Conservation (phyloP, 805 yeast genomes). For the Lipomyces lipofer region DNA sequence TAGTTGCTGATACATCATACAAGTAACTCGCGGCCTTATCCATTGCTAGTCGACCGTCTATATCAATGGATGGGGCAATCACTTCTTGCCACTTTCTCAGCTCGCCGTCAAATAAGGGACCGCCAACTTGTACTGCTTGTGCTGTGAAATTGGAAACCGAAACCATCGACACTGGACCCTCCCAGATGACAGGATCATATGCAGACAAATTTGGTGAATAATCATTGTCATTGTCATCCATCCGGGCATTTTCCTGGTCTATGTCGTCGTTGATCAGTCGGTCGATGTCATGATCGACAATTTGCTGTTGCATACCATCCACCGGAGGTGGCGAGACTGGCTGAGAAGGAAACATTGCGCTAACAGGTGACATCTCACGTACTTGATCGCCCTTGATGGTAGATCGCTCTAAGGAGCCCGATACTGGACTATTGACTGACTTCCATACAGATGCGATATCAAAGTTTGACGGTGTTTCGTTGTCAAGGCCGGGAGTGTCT, state of each 20-base stretch:
- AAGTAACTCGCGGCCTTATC: slow-evolving; percentile 59
- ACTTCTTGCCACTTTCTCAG: slow-evolving; percentile 30
- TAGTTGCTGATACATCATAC: slow-evolving; percentile 44
- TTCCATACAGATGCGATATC: slow-evolving; percentile 4
- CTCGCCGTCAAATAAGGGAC: slow-evolving; percentile 27
- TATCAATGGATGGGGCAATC: slow-evolving; percentile 39
- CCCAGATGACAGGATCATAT: slow-evolving; percentile 45
- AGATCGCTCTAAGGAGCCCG: too few relatives aligned
- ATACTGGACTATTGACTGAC: not conserved
- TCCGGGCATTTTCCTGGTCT: slow-evolving; percentile 13
- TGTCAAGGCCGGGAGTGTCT: not conserved
- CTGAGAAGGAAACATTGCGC: not conserved
- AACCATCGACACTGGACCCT: slow-evolving; percentile 52
- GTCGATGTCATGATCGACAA: slow-evolving; percentile 27
- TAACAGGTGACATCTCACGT: not conserved
- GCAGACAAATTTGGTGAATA: slow-evolving; percentile 19
- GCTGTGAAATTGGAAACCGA: slow-evolving; percentile 50
- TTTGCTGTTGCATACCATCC: slow-evolving; percentile 5
- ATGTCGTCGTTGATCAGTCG: slow-evolving; percentile 28
- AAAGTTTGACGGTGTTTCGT: slow-evolving; percentile 1
- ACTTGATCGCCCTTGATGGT: too few relatives aligned
- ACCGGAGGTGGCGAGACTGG: slow-evolving; percentile 5
- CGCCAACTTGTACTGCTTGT: slow-evolving; percentile 44
- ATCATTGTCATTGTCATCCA: slow-evolving; percentile 28
- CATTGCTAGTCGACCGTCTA: slow-evolving; percentile 66